Conservation (phyloP, 2,329 filamentous ascomycete genomes). For the Parascedosporium putredinis region DNA sequence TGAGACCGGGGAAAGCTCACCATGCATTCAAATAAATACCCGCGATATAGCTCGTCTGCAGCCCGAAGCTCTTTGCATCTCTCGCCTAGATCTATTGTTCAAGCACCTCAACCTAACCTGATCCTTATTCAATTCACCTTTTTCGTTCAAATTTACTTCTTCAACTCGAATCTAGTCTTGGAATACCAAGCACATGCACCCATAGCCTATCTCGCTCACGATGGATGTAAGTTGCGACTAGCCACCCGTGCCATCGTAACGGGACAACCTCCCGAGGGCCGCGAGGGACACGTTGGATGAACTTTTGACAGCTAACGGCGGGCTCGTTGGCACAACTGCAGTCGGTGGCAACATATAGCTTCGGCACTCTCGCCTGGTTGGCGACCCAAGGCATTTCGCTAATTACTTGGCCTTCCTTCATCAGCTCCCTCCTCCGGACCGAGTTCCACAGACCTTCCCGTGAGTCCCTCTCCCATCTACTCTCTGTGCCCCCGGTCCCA, state of each 20-base stretch:
- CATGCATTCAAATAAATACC: no score
- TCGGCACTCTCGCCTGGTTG: slow-evolving; percentile 42
- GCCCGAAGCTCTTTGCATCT: neutral
- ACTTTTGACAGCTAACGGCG: neutral
- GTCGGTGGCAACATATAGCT: slow-evolving; percentile 39
- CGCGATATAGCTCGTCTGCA: no score
- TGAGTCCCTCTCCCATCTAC: slow-evolving; percentile 12
- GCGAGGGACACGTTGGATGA: no score
- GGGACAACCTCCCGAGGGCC: no score
- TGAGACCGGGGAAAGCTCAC: neutral
- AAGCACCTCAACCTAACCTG: no score
- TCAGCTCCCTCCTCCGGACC: slow-evolving; percentile 30
- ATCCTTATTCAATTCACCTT: neutral
- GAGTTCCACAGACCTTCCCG: slow-evolving; percentile 21
- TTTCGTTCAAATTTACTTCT: neutral
- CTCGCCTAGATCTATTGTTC: no score
- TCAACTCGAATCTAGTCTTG: neutral
- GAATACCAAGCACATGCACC: neutral
- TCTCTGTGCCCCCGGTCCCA: neutral
- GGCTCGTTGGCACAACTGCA: slow-evolving; percentile 16
- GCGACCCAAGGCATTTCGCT: slow-evolving; percentile 35
- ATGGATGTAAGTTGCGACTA: slow-evolving; percentile 20
- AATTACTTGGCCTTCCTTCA: slow-evolving; percentile 36
- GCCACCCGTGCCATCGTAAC: no score
- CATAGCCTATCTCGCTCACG: neutral